These are phyloP conservation scores for Taxillus chinensis DNA, from an alignment of 164 flowering plant species.

Conservation along the genomic window DNA sequence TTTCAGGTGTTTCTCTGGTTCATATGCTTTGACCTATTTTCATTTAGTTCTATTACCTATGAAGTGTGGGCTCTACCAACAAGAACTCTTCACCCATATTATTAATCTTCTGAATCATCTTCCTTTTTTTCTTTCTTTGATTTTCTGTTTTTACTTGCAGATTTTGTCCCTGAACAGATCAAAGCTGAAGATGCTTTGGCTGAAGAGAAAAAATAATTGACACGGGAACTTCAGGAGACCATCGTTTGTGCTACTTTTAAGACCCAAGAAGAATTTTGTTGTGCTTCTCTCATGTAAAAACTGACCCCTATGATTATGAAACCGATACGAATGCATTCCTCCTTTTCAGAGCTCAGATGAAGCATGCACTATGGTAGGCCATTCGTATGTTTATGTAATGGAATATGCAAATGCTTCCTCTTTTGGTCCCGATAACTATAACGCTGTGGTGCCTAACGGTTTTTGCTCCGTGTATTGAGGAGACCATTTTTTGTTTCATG, in stretches of 20 bases:
- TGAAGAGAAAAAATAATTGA: constrained; percentile 14
- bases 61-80: background rate
- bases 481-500: constrained; percentile 11
- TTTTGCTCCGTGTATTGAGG: constrained; percentile 31
- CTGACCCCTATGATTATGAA: background rate
- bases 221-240: constrained; percentile 6
- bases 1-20: constrained; percentile 44
- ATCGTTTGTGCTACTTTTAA: background rate
- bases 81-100: background rate
- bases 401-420: too few species aligned
- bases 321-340: background rate
- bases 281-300: too few species aligned
- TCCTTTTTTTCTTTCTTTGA: background rate
- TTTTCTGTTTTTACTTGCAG: constrained; percentile 17
- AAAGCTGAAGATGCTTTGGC: constrained; percentile 65
- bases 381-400: constrained; percentile 33
- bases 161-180: constrained; percentile 70
- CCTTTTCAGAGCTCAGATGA: background rate
- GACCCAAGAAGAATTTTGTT: background rate
- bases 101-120: background rate
- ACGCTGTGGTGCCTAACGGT: too few species aligned
- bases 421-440: too few species aligned
- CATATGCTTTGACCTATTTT: background rate
- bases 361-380: constrained; percentile 86
- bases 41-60: background rate